Percentiles rank a stretch among this genome's conserved stretches.
Conservation (phyloP, 176 grass and related monocot species). For the Oryza nivara region DNA sequence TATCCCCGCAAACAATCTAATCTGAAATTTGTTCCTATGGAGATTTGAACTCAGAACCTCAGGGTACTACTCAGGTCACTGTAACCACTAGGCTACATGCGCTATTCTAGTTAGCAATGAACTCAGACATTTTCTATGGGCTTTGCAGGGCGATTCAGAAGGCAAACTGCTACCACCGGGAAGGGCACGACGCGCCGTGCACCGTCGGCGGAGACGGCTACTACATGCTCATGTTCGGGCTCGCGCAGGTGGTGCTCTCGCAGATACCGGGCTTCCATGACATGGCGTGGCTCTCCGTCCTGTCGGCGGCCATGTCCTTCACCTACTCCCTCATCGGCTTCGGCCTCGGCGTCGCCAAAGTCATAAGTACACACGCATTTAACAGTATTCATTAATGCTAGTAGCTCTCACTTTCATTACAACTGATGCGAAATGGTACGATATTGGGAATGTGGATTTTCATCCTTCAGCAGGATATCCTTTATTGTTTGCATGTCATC, state of each 20-base stretch:
- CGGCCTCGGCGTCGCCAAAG: conserved; percentile 74
- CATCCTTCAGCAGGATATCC: too few relatives aligned
- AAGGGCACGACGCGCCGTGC: conserved; percentile 63
- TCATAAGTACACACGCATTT: too few relatives aligned
- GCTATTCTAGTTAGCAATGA: background rate
- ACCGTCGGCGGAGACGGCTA: conserved; percentile 48
- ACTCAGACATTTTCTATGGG: background rate
- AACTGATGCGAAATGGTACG: too few relatives aligned
- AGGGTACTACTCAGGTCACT: too few relatives aligned
- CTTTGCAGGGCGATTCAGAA: conserved; percentile 64
- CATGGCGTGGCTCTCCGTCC: conserved; percentile 78
- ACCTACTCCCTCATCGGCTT: conserved; percentile 72
- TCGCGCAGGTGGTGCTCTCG: conserved; percentile 62
- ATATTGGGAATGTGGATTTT: too few relatives aligned
- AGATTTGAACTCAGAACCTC: too few relatives aligned
- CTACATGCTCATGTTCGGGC: conserved; percentile 78
- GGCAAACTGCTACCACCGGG: conserved; percentile 70
- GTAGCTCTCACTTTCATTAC: too few relatives aligned
- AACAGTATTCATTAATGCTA: too few relatives aligned
- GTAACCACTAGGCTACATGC: too few relatives aligned
- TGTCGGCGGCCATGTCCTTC: conserved; percentile 86
- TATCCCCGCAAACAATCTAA: too few relatives aligned
- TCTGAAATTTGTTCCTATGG: too few relatives aligned
- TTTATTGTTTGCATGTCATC: too few relatives aligned
- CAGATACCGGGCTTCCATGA: conserved; percentile 77